These are phyloP conservation scores for Pythium aristosporum DNA, from an alignment of 352 stramenopile genomes.

Conservation along the genomic window DNA sequence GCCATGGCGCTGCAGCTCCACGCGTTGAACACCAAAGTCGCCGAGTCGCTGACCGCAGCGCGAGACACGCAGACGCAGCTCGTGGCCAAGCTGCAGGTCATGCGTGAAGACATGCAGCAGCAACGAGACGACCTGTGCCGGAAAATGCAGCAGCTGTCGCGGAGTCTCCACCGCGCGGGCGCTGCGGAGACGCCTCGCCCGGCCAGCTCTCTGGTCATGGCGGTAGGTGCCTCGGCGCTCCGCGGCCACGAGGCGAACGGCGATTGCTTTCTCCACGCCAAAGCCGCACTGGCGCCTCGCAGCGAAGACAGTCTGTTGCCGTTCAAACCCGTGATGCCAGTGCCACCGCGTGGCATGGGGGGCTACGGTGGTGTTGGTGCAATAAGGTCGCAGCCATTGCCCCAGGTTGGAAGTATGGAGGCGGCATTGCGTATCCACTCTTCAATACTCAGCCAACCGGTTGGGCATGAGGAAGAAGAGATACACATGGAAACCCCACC, in stretches of 20 bases:
- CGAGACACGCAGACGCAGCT: slow-evolving; percentile 33
- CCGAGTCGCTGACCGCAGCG: slow-evolving; percentile 32
- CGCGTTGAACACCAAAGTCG: slow-evolving; percentile 15
- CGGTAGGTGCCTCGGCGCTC: slow-evolving; percentile 18
- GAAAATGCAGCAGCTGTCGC: slow-evolving; percentile 34
- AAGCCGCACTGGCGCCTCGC: slow-evolving; percentile 32
- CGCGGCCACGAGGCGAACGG: neutral
- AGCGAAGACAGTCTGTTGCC: no score
- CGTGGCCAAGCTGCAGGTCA: slow-evolving; percentile 43
- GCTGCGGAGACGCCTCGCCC: neutral
- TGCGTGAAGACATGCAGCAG: slow-evolving; percentile 39
- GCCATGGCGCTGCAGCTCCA: slow-evolving; percentile 27
- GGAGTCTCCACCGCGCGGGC: slow-evolving; percentile 20
- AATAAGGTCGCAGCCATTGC: neutral
- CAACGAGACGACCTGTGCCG: slow-evolving; percentile 26
- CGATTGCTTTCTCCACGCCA: slow-evolving; percentile 51
- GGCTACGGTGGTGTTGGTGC: neutral
- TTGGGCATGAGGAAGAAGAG: slow-evolving; percentile 11
- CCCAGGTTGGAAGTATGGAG: neutral
- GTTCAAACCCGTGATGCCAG: neutral
- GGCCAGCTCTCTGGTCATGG: slow-evolving; percentile 21
- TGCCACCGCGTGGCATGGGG: neutral
- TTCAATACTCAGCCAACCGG: slow-evolving; percentile 12
- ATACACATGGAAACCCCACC: neutral
- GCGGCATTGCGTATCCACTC: slow-evolving; percentile 8